Evolutionary conservation across 2,329 filamentous ascomycete genomes (phyloP).

Genomic region (Fusarium citri): DNA sequence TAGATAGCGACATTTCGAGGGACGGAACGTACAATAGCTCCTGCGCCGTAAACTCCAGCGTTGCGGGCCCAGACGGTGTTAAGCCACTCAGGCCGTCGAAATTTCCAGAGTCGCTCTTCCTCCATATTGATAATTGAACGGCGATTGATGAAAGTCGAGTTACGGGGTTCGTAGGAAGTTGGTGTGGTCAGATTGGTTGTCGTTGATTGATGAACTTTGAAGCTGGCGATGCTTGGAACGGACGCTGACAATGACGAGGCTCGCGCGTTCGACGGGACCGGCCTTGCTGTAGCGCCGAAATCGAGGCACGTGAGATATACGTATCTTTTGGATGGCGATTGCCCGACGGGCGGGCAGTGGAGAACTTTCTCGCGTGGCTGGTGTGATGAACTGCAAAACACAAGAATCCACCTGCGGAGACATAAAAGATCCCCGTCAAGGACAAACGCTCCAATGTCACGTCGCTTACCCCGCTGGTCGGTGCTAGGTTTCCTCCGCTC

Average conservation of each 20-base stretch:
- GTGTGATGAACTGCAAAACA: slow-evolving; percentile 33
- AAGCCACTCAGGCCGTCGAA: slow-evolving; percentile 73
- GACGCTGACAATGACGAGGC: slow-evolving; percentile 48
- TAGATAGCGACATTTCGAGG: neutral
- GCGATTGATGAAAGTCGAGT: neutral
- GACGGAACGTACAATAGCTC: slow-evolving; percentile 66
- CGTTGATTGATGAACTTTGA: slow-evolving; percentile 21
- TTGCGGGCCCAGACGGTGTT: slow-evolving; percentile 73
- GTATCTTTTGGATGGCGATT: neutral
- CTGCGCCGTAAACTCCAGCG: slow-evolving; percentile 71
- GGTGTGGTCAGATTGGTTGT: neutral
- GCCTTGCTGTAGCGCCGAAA: slow-evolving; percentile 29
- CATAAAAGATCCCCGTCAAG: slow-evolving; percentile 28
- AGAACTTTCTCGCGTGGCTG: slow-evolving; percentile 27
- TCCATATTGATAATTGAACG: slow-evolving; percentile 59
- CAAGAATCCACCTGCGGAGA: slow-evolving; percentile 36
- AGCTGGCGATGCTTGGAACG: slow-evolving; percentile 30
- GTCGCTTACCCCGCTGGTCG: slow-evolving; percentile 37
- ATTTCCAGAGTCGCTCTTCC: slow-evolving; percentile 76
- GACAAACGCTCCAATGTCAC: slow-evolving; percentile 30
- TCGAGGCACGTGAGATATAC: slow-evolving; percentile 27
- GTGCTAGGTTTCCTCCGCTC: slow-evolving; percentile 33
- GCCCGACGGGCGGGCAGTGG: neutral
- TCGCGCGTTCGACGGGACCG: slow-evolving; percentile 26
- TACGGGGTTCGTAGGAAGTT: neutral